Conservation (phyloP, 2,329 filamentous ascomycete species). For the Xylaria multiplex region DNA sequence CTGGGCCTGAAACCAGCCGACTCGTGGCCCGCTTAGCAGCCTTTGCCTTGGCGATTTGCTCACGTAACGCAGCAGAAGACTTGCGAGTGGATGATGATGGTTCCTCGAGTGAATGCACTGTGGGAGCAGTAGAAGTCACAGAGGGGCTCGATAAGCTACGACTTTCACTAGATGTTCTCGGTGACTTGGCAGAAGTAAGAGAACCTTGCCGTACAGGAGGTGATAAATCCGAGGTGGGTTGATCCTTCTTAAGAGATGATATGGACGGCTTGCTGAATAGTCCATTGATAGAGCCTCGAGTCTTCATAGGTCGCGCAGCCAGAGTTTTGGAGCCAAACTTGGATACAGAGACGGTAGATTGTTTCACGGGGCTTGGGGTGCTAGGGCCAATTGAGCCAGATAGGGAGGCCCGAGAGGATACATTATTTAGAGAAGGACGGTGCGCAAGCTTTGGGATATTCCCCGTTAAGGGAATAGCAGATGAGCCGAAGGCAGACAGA, state of each 20-base stretch:
- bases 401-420: slow-evolving; percentile 50
- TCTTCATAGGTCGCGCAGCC: slow-evolving; percentile 57
- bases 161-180: slow-evolving; percentile 52
- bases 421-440: slow-evolving; percentile 46
- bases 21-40: slow-evolving; percentile 74
- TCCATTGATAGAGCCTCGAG: slow-evolving; percentile 63
- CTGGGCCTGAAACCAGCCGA: slow-evolving; percentile 48
- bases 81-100: slow-evolving; percentile 57
- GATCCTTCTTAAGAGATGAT: slow-evolving; percentile 52
- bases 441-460: slow-evolving; percentile 41
- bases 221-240: slow-evolving; percentile 41
- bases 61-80: slow-evolving; percentile 82
- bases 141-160: slow-evolving; percentile 52
- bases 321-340: slow-evolving; percentile 60
- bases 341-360: slow-evolving; percentile 44
- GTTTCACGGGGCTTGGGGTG: slow-evolving; percentile 55
- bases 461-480: slow-evolving; percentile 51
- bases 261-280: slow-evolving; percentile 66
- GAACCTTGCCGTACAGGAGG: slow-evolving; percentile 54
- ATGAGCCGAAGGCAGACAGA: slow-evolving; percentile 49
- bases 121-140: slow-evolving; percentile 52
- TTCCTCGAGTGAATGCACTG: slow-evolving; percentile 51
- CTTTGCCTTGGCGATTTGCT: slow-evolving; percentile 93
- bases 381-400: slow-evolving; percentile 45
- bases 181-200: slow-evolving; percentile 52